These are phyloP conservation scores for Fomes fomentarius DNA, from an alignment of 1,284 basidiomycete genomes.

Conservation along the genomic window DNA sequence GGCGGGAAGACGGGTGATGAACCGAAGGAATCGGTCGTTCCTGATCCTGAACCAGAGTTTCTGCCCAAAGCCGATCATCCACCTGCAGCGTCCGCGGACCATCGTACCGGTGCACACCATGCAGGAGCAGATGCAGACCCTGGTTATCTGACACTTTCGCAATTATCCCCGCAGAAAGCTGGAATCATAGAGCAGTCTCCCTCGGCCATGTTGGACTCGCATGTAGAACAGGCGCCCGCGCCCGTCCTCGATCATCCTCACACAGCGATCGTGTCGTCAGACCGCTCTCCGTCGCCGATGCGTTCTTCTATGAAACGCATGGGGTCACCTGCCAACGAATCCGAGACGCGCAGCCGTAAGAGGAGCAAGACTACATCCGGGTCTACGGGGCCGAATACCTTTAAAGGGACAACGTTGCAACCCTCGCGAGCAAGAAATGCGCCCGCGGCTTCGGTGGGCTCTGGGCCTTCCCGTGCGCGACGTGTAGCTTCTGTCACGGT, in stretches of 20 bases:
- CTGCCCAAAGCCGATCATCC: not conserved
- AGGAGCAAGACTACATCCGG: conserved; percentile 26
- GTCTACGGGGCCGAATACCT: conserved; percentile 13
- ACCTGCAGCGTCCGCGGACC: not conserved
- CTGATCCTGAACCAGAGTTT: too few relatives aligned
- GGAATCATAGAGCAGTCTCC: not conserved
- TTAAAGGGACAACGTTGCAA: conserved; percentile 16
- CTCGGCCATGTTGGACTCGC: conserved; percentile 6
- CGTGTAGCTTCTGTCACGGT: conserved; percentile 17
- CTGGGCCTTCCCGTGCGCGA: conserved; percentile 14
- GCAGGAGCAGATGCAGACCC: not conserved
- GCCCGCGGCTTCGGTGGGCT: conserved; percentile 5
- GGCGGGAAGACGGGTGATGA: too few relatives aligned
- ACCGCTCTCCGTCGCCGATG: conserved; percentile 26
- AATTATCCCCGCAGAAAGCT: conserved; percentile 25
- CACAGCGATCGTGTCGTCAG: not conserved
- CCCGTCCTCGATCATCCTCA: conserved; percentile 6
- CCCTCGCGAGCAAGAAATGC: conserved; percentile 29
- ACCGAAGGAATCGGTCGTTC: too few relatives aligned
- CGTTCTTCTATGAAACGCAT: conserved; percentile 32
- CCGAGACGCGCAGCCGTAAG: conserved; percentile 15
- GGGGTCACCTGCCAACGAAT: conserved; percentile 23
- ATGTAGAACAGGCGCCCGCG: conserved; percentile 4
- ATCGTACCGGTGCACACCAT: not conserved
- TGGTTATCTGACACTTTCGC: conserved; percentile 23